Evolutionary conservation across 2,329 filamentous ascomycete genomes (phyloP), one percentile per base, ranked within the genome.

Genomic region (Venturia pyrina): DNA sequence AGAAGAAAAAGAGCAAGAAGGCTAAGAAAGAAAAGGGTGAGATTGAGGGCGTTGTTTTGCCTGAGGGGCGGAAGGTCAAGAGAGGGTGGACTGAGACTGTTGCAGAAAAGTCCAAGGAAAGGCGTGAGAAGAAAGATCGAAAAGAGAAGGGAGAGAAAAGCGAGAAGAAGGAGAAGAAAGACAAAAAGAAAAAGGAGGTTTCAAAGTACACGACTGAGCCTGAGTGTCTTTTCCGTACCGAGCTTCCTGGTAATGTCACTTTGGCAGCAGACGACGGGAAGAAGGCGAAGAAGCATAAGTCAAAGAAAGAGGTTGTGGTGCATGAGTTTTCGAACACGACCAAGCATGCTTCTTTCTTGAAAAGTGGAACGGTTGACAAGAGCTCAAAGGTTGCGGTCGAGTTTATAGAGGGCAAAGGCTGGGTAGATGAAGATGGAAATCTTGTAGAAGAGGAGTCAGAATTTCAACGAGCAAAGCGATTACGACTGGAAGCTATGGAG

Each of bases 241-340:
- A 87, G 66, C 74, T 97, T 41, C 87, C 86, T n/a, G 85, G 87
- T 3, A 84, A 83, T 72, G 73, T 77, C 78, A 74, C 75, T 19
- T 77, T 79, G 63, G 77, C 78, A 56, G 80, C 81, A 68, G 76
- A 75, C 24, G 73, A 77, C 17, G 75, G 78, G n/a, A 80, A 81
- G 68, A 81, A 82, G 70, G 86, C 84, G 70, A 87, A 86, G 70
- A 85, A 84, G 73, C 85, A 84, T 69, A 84, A 82, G 59, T 81
- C 72, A 3, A 73, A 72, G 57, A 72, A 80, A 28, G 85, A 89
- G 67, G 82, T 88, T 1, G 80, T 91, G 4, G 83, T 98, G 3
- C 93, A 98, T 75, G 95, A 99, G 74, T 98, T 97, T 73, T 85
- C 89, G 70, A 92, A 91, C 74, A 92, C 89, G 8, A 87, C 85